These are phyloP conservation scores for Schizophyllum commune DNA, from an alignment of 1,284 basidiomycete genomes.

Conservation along the genomic window DNA sequence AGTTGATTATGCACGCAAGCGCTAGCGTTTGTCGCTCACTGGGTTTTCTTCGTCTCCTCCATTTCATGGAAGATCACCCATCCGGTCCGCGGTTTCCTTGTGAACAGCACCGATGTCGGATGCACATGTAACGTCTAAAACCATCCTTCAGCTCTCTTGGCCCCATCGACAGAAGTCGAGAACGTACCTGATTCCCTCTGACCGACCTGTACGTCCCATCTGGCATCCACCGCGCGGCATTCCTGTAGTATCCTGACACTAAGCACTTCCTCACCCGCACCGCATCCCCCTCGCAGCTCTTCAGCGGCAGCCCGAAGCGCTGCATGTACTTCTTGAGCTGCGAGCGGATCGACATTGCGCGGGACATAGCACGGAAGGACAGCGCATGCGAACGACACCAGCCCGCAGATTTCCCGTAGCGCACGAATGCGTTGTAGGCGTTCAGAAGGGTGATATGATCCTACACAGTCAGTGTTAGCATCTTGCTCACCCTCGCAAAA, in stretches of 20 bases:
- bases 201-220: slow-evolving; percentile 88
- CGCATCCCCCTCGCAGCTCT: slow-evolving; percentile 82
- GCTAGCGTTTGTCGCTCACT: slow-evolving; percentile 37
- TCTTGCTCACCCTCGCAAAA: neutral
- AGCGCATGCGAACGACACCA: slow-evolving; percentile 94
- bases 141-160: neutral
- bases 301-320: slow-evolving; percentile 70
- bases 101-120: slow-evolving; percentile 92
- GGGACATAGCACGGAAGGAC: slow-evolving; percentile 87
- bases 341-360: slow-evolving; percentile 85
- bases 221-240: slow-evolving; percentile 82
- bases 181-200: slow-evolving; percentile 65
- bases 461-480: slow-evolving; percentile 26
- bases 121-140: slow-evolving; percentile 79
- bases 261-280: slow-evolving; percentile 77
- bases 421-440: slow-evolving; percentile 88
- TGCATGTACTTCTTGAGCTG: slow-evolving; percentile 92
- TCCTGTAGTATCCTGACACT: slow-evolving; percentile 90
- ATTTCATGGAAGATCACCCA: slow-evolving; percentile 97
- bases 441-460: slow-evolving; percentile 91
- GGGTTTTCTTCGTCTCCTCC: slow-evolving; percentile 89
- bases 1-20: slow-evolving; percentile 1
- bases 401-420: slow-evolving; percentile 72
- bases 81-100: slow-evolving; percentile 78
- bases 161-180: neutral